Evolutionary conservation across 2,329 filamentous ascomycete species (phyloP).

Genomic region (Sporothrix pallida): DNA sequence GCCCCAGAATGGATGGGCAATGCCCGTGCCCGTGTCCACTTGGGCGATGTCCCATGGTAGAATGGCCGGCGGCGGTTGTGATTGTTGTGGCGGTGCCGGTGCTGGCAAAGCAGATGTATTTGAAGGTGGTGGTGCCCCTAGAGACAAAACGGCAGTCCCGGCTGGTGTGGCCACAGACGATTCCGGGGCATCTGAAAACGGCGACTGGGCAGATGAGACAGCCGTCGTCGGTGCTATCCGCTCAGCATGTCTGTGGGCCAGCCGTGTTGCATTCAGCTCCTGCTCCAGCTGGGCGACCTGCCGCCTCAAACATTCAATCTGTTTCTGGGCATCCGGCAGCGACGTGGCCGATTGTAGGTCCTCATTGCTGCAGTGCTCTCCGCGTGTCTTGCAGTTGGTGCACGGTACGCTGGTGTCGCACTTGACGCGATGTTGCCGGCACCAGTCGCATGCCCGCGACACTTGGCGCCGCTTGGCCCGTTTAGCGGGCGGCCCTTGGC

Average conservation of each 20-base stretch:
- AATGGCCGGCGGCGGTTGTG: neutral
- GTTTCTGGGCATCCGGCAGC: conserved; percentile 14
- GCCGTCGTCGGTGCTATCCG: neutral
- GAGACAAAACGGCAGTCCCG: neutral
- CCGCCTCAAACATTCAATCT: conserved; percentile 18
- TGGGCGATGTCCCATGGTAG: neutral
- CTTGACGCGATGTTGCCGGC: conserved; percentile 51
- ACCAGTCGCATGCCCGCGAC: conserved; percentile 48
- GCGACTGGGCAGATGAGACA: neutral
- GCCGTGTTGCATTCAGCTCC: conserved; percentile 6
- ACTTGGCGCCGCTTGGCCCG: conserved; percentile 36
- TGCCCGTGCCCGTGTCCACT: neutral
- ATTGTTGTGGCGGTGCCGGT: neutral
- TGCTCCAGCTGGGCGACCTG: conserved; percentile 20
- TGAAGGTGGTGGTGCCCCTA: neutral
- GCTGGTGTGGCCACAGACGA: conserved; percentile 1
- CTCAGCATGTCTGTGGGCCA: neutral
- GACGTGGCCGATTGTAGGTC: neutral
- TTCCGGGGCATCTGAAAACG: conserved; percentile 6
- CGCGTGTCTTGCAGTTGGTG: conserved; percentile 45
- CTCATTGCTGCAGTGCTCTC: conserved; percentile 17
- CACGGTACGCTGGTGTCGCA: conserved; percentile 51
- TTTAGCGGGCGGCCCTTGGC: neutral
- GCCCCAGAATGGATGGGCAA: conserved; percentile 20
- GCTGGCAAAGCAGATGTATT: neutral